phyloP scores from a whole-genome alignment of 441 rosid genomes.

The Metrosideros polymorpha region DNA sequence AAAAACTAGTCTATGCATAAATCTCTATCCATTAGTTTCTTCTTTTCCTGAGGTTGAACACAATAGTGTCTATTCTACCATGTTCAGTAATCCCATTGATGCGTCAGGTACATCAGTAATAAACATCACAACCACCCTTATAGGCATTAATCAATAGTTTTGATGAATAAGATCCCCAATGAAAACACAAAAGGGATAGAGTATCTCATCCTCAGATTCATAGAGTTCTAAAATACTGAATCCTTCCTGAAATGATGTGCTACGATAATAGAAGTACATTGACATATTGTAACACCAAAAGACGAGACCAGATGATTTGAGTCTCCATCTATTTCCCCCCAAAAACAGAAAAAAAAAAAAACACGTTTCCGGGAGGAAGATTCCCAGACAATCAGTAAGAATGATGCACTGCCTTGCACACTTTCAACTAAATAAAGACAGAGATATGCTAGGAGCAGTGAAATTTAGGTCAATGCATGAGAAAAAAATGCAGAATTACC shows the following conservation, averaged over 20 bases:
- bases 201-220: neutral
- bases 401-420: neutral
- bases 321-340: neutral
- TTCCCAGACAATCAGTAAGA: neutral
- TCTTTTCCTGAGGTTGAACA: neutral
- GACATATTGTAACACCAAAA: neutral
- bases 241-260: neutral
- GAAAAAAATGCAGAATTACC: neutral
- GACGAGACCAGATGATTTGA: neutral
- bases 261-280: neutral
- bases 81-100: neutral
- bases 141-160: neutral
- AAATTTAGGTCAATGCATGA: neutral
- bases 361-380: neutral
- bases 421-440: neutral
- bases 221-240: neutral
- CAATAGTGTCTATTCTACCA: neutral
- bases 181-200: neutral
- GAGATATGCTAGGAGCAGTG: neutral
- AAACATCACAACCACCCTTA: neutral
- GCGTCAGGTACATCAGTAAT: neutral
- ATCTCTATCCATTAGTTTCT: neutral
- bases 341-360: neutral
- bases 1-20: neutral
- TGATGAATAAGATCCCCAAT: neutral